Evolutionary conservation across 1,139 yeast species (phyloP), one percentile per base, ranked within the genome.

Genomic region (Wickerhamiella pararugosa): DNA sequence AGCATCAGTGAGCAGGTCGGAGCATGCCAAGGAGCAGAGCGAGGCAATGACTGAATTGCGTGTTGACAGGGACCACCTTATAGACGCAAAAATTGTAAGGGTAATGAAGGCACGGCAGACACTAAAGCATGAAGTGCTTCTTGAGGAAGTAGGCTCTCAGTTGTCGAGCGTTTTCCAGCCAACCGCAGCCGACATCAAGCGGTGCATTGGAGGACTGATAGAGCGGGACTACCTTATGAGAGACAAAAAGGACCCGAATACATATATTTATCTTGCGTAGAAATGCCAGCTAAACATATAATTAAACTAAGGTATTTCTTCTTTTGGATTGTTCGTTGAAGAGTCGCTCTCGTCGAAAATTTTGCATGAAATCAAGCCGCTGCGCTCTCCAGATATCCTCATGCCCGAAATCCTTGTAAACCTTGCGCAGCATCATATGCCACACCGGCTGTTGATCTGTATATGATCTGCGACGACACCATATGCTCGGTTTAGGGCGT

Each of bases 61-160:
- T 54, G 66, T 57, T 9, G 45, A 65, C 72, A 63, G 82, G 41
- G 61, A 74, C 49, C 68, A 70, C 44, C 84, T 79, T 53, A 69
- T 82, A 3, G 92, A 83, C 54, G 96, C 97, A 0, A 93, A 94
- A 0, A 73, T 87, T 44, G 94, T 87, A 2, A 69, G 97, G 43
- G 74, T 80, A n/a, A 79, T 90, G 90, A 90, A 90, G 53, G 46
- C 56, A 4, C 49, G 57, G 5, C 54, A 54, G 40, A 45, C 44
- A 15, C 48, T 65, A 37, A 37, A 45, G 3, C 71, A 67, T 47
- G 54, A 53, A 0, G 58, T 56, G 27, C 55, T 67, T n/a, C 53
- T 64, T 1, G 56, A 54, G 34, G 87, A 79, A 49, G 75, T 79
- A 6, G 69, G 80, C 15, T 69, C 71, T 43, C 83, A 76, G 49